Conservation (phyloP, 352 stramenopile species). For the Bremia lactucae region DNA sequence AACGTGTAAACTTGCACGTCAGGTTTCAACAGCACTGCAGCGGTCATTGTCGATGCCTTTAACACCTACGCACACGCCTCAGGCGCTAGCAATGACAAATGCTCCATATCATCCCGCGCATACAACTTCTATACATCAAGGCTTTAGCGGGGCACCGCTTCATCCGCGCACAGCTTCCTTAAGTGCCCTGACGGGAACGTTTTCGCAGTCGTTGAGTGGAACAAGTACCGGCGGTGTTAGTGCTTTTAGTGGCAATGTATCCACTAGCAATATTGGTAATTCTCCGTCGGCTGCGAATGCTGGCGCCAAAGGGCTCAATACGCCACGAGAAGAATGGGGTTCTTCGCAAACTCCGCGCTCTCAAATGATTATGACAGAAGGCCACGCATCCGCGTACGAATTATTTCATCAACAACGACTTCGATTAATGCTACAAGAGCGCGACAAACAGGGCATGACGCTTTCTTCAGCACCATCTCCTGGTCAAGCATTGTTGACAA, state of each 20-base stretch:
- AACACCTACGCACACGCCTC: constrained; percentile 22
- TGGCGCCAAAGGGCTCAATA: constrained; percentile 44
- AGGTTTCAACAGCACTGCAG: constrained; percentile 23
- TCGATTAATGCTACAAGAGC: constrained; percentile 76
- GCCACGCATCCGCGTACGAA: constrained; percentile 75
- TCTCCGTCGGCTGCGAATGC: constrained; percentile 25
- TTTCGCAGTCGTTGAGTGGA: constrained; percentile 10
- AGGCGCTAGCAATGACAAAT: constrained; percentile 27
- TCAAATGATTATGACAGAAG: constrained; percentile 74
- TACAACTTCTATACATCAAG: constrained; percentile 17
- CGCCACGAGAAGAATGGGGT: constrained; percentile 78
- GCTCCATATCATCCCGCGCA: constrained; percentile 20
- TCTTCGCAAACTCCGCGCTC: constrained; percentile 76
- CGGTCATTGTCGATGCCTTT: constrained; percentile 19
- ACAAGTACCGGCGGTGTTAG: constrained; percentile 8
- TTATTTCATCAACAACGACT: constrained; percentile 81
- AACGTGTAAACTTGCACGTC: not conserved
- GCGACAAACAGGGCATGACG: constrained; percentile 68
- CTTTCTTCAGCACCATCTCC: constrained; percentile 69
- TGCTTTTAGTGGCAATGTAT: constrained; percentile 11
- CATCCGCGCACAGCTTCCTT: constrained; percentile 18
- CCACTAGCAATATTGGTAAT: constrained; percentile 17
- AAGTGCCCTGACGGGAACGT: constrained; percentile 13
- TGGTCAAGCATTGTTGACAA: constrained; percentile 80
- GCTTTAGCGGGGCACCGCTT: constrained; percentile 30